Evolutionary conservation across 164 flowering plant genomes (phyloP), one percentile per base, ranked within the genome.

Genomic region (Annona squamosa): DNA sequence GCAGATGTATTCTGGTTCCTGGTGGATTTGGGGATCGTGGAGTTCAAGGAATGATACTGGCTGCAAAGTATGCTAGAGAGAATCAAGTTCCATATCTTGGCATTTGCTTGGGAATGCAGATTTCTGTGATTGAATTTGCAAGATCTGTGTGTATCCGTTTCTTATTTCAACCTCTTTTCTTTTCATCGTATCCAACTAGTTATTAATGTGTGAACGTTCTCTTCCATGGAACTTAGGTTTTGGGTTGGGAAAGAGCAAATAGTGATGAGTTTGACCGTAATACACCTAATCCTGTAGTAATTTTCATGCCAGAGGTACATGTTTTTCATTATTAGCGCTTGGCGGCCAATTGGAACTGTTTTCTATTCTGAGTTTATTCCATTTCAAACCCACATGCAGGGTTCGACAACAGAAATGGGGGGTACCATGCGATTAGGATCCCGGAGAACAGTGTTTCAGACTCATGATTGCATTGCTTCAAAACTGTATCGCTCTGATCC

Each of bases 1-100:
- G 98, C 70, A 84, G 89, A 71, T 88, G 99, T 77, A 82, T 96
- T 77, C 76, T 96, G 82, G 92, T 96, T 78, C 99, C 99, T 75
- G 99, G 99, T 75, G 99, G 99, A 48, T 96, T 96, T 84, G 99
- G 99, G 67, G 98, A 96, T 83, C 97, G 99, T 79, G 99, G 99
- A 61, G 97, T 93, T 46, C 81, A 68, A 72, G 99, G 99, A 79
- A 96, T 90, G 98, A 81, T 93, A 74, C 82, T 91, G 80, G 99
- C 99, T 82, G 99, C 99, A 77, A 93, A 89, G 72, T 93, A 89
- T 84, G 99, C 99, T 57, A 82, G 99, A 82, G 97, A 96, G 79
- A 93, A 89, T 72, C 84, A 81, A 47, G 82, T 93, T 77, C 99
- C 99, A 46, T 96, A 91, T 79, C 91, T 96, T 74, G 99, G 99